These are phyloP conservation scores for Dactylellina haptotyla DNA, from an alignment of 2,329 filamentous ascomycete species.

Conservation along the genomic window DNA sequence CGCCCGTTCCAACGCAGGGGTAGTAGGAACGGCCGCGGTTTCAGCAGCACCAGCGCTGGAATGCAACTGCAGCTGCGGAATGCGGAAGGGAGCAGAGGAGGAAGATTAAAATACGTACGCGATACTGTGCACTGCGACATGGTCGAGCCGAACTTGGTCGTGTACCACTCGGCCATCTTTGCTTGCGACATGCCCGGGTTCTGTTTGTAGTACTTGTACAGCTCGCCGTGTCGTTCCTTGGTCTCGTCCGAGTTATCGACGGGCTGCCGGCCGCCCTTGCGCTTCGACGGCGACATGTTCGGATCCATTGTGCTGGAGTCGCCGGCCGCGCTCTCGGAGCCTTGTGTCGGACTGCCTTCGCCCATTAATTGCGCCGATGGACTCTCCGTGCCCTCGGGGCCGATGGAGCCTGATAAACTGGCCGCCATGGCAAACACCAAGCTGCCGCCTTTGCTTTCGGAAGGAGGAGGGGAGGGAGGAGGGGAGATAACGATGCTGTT, in stretches of 20 bases:
- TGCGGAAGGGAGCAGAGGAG: background rate
- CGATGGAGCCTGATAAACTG: slow-evolving; percentile 45
- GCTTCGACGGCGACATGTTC: slow-evolving; percentile 48
- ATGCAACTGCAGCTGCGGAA: background rate
- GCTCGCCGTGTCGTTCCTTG: slow-evolving; percentile 49
- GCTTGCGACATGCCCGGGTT: slow-evolving; percentile 51
- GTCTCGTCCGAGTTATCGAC: slow-evolving; percentile 52
- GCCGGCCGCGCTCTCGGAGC: slow-evolving; percentile 51
- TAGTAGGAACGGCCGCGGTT: slow-evolving; percentile 1
- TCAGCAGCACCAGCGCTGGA: background rate
- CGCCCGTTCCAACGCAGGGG: background rate
- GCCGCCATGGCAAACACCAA: slow-evolving; percentile 48
- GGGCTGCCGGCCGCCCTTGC: slow-evolving; percentile 47
- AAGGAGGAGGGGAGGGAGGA: slow-evolving; percentile 7
- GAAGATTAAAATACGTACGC: slow-evolving; percentile 35
- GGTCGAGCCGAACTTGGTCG: slow-evolving; percentile 46
- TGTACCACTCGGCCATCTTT: slow-evolving; percentile 55
- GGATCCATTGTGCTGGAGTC: slow-evolving; percentile 47
- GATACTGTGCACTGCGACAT: slow-evolving; percentile 54
- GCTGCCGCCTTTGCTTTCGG: slow-evolving; percentile 11
- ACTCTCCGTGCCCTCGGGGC: slow-evolving; percentile 50
- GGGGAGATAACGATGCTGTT: background rate
- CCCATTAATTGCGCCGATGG: slow-evolving; percentile 49
- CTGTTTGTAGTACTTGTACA: slow-evolving; percentile 49
- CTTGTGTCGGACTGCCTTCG: slow-evolving; percentile 44